A percentile compares a stretch with the other conserved stretches of the same genome.
Evolutionary conservation across 345 rosid genomes (phyloP).

Genomic region (Pugionium cornutum): DNA sequence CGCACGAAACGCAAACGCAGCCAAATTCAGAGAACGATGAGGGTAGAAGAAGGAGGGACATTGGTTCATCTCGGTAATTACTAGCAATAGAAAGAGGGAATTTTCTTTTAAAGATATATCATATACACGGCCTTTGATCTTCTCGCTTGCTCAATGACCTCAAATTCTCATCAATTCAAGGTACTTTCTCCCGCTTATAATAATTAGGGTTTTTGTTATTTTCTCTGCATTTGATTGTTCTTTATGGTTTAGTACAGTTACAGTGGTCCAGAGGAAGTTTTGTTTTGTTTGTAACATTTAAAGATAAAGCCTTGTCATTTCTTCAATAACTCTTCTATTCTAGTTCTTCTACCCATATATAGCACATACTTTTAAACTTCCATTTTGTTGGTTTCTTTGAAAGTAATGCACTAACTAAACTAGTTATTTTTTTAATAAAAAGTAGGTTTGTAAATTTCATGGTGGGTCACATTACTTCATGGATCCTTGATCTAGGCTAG

Average conservation of each 20-base stretch:
- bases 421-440: conserved; percentile 1
- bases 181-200: conserved; percentile 1
- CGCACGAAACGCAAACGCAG: conserved; percentile 51
- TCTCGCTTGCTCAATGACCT: conserved; percentile 26
- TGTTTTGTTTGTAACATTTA: conserved; percentile 32
- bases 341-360: background rate
- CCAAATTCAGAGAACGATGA: conserved; percentile 56
- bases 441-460: background rate
- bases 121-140: conserved; percentile 27
- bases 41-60: conserved; percentile 29
- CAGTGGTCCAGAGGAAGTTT: too few relatives aligned
- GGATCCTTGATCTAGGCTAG: conserved; percentile 24
- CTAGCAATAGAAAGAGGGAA: background rate
- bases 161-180: conserved; percentile 1
- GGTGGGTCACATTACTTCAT: conserved; percentile 38
- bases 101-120: background rate
- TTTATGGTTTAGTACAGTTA: conserved; percentile 27
- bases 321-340: conserved; percentile 20
- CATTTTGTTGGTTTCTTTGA: conserved; percentile 35
- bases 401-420: conserved; percentile 36
- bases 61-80: conserved; percentile 45
- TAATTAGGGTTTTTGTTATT: conserved; percentile 24
- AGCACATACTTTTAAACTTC: conserved; percentile 14
- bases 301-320: conserved; percentile 41
- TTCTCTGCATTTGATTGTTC: conserved; percentile 32